A percentile compares a stretch with the other conserved stretches of the same genome.
These are phyloP conservation scores for Aspergillus niger DNA, from an alignment of 2,329 filamentous ascomycete genomes.

Conservation along the genomic window DNA sequence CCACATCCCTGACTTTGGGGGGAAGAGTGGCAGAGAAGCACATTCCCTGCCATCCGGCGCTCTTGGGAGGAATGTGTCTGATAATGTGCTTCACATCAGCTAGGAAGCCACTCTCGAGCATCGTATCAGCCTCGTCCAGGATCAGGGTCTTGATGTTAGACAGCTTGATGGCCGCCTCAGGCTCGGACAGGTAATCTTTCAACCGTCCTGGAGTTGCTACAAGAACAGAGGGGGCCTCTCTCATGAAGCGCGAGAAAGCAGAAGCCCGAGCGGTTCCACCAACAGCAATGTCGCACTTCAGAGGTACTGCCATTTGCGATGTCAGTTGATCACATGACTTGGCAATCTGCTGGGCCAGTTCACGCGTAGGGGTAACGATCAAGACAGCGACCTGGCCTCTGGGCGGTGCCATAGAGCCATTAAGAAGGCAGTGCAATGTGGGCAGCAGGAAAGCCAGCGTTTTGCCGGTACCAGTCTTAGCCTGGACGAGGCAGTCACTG, in stretches of 20 bases:
- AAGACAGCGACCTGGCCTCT: constrained; percentile 48
- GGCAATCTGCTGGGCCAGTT: constrained; percentile 54
- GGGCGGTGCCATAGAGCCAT: constrained; percentile 27
- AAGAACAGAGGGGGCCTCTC: constrained; percentile 39
- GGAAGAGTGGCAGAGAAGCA: constrained; percentile 93
- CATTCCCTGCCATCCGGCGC: constrained; percentile 54
- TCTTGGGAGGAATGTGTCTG: constrained; percentile 53
- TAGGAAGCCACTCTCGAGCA: constrained; percentile 47
- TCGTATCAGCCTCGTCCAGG: constrained; percentile 45
- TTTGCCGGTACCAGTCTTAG: constrained; percentile 55
- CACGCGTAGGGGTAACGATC: constrained; percentile 52
- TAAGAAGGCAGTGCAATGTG: constrained; percentile 49
- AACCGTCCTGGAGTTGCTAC: constrained; percentile 53
- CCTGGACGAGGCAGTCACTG: constrained; percentile 57
- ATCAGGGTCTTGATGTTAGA: constrained; percentile 53
- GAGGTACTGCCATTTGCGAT: constrained; percentile 37
- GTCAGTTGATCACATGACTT: constrained; percentile 49
- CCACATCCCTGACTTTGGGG: constrained; percentile 74
- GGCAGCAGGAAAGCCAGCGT: constrained; percentile 53
- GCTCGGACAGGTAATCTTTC: constrained; percentile 50
- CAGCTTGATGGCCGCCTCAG: constrained; percentile 47
- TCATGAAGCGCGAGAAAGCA: constrained; percentile 32
- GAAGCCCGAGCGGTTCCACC: constrained; percentile 39
- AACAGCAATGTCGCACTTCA: constrained; percentile 51
- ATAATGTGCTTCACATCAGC: constrained; percentile 56